phyloP scores from a whole-genome alignment of 1,284 basidiomycete genomes.

The Puccinia hordei region DNA sequence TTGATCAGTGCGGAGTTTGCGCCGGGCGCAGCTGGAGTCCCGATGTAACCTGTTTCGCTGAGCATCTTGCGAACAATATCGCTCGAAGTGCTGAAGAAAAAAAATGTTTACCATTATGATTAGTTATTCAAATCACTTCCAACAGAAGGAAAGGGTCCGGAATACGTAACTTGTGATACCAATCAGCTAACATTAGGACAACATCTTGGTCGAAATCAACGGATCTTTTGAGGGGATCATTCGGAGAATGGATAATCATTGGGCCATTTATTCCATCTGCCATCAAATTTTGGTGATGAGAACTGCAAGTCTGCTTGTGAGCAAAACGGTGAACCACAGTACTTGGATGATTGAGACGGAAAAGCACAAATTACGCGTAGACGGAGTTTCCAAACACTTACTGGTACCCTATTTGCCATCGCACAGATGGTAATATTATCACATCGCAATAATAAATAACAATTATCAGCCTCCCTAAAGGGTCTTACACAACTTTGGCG shows the following conservation, averaged over 20 bases:
- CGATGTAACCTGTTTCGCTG: constrained; percentile 54
- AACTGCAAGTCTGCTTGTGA: background rate
- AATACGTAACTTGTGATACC: constrained; percentile 59
- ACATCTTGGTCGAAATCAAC: constrained; percentile 57
- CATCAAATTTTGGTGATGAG: constrained; percentile 43
- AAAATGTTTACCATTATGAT: background rate
- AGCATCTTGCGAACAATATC: constrained; percentile 47
- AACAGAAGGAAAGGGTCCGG: background rate
- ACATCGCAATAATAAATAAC: too few species aligned
- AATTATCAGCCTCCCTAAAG: background rate
- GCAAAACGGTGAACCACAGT: background rate
- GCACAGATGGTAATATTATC: background rate
- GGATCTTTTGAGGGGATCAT: constrained; percentile 57
- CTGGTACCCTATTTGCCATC: constrained; percentile 40
- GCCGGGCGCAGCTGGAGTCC: constrained; percentile 56
- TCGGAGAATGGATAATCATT: constrained; percentile 57
- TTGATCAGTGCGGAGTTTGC: constrained; percentile 65
- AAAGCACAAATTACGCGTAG: background rate
- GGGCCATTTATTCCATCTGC: constrained; percentile 50
- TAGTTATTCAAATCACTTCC: background rate
- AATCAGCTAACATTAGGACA: constrained; percentile 61
- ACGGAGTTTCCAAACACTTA: background rate
- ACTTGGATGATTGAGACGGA: background rate
- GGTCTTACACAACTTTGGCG: background rate
- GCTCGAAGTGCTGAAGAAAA: constrained; percentile 53